Percentiles rank a stretch among this genome's conserved stretches.
phyloP scores from a whole-genome alignment of 176 grass and related monocot species.

The Triticum turgidum region DNA sequence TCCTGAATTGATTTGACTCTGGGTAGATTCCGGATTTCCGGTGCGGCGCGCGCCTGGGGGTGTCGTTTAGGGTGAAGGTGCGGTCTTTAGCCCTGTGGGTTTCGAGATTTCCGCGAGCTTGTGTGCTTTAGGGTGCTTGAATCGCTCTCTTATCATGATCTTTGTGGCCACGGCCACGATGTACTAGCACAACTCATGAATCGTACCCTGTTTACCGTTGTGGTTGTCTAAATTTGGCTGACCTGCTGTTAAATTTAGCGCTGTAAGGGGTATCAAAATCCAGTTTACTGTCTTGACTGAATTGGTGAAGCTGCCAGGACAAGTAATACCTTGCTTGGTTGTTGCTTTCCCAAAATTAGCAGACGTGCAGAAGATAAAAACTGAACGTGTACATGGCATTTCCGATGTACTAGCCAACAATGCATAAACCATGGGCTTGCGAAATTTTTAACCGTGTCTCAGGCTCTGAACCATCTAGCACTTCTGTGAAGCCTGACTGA shows the following conservation, averaged over 20 bases:
- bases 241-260: background rate
- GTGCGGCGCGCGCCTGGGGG: background rate
- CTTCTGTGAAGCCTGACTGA: background rate
- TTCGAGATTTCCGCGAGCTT: background rate
- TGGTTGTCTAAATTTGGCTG: background rate
- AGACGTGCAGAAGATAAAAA: background rate
- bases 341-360: background rate
- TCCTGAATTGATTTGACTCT: slow-evolving; percentile 7
- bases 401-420: background rate
- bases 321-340: background rate
- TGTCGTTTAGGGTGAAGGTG: background rate
- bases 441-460: background rate
- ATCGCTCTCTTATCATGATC: background rate
- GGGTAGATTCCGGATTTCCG: too few species aligned
- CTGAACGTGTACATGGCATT: background rate
- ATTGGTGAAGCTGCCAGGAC: background rate
- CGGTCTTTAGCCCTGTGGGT: background rate
- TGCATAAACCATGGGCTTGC: background rate
- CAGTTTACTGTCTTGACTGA: background rate
- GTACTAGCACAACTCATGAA: background rate
- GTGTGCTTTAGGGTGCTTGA: background rate
- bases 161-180: background rate
- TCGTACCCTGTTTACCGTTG: background rate
- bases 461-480: background rate
- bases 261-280: background rate